A percentile compares a stretch with the other conserved stretches of the same genome.
These are phyloP conservation scores for Sphagnum contortum DNA, from an alignment of 225 moss, liverwort and hornwort genomes.

Conservation along the genomic window DNA sequence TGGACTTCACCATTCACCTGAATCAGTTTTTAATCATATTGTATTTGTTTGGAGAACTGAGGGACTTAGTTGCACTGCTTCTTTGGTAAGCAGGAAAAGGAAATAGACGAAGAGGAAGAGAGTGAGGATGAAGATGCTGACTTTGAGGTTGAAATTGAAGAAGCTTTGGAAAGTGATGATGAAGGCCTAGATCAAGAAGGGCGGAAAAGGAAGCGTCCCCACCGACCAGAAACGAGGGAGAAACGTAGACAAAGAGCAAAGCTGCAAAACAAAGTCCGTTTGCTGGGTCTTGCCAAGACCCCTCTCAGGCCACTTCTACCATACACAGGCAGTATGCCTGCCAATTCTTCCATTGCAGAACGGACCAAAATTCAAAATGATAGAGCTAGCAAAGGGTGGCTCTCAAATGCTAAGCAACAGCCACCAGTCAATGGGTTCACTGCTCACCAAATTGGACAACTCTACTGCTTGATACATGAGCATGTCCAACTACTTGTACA, in stretches of 20 bases:
- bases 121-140: constrained; percentile 96
- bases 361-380: constrained; percentile 31
- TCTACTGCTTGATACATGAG: constrained; percentile 88
- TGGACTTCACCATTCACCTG: too few relatives aligned
- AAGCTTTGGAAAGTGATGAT: constrained; percentile 87
- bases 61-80: too few relatives aligned
- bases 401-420: constrained; percentile 23
- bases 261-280: constrained; percentile 31
- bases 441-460: constrained; percentile 90
- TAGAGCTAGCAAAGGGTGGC: constrained; percentile 23
- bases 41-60: too few relatives aligned
- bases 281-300: constrained; percentile 29
- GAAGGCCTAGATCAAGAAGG: constrained; percentile 40
- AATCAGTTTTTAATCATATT: too few relatives aligned
- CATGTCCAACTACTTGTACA: constrained; percentile 96
- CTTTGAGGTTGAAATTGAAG: constrained; percentile 92
- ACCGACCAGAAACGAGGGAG: constrained; percentile 64
- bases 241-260: constrained; percentile 66
- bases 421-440: constrained; percentile 66
- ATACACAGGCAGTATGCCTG: constrained; percentile 22
- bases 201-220: constrained; percentile 51
- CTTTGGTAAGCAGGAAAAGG: constrained; percentile 33
- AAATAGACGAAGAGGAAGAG: constrained; percentile 67
- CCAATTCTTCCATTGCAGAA: constrained; percentile 16
- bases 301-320: constrained; percentile 73